These are phyloP conservation scores for Solanum medicagineum DNA, from an alignment of 257 asterid genomes.

Conservation along the genomic window DNA sequence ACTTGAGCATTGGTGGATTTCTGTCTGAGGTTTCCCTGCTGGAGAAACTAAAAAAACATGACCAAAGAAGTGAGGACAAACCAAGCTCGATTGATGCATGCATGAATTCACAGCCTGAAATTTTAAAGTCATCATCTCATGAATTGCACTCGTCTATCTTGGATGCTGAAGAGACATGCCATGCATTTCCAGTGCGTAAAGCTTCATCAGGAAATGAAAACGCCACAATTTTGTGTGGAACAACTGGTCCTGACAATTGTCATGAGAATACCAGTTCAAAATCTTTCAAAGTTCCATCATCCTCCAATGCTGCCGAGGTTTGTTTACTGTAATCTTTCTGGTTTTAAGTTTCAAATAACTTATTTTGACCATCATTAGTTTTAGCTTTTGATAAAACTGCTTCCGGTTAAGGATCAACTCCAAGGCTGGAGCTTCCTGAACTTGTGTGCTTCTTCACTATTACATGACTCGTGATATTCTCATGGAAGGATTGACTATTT, in stretches of 20 bases:
- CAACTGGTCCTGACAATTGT: slow-evolving; percentile 9
- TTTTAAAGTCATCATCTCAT: slow-evolving; percentile 16
- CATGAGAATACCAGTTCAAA: slow-evolving; percentile 11
- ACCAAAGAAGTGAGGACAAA: slow-evolving; percentile 23
- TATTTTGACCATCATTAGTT: not conserved
- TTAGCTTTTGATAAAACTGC: not conserved
- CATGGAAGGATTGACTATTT: not conserved
- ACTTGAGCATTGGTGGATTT: slow-evolving; percentile 79
- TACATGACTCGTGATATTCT: not conserved
- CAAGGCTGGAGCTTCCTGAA: not conserved
- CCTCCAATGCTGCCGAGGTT: slow-evolving; percentile 22
- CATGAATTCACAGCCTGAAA: slow-evolving; percentile 16
- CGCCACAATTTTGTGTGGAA: slow-evolving; percentile 6
- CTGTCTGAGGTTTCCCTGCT: slow-evolving; percentile 58
- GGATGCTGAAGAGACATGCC: slow-evolving; percentile 97
- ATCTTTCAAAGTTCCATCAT: not conserved
- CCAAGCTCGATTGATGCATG: slow-evolving; percentile 35
- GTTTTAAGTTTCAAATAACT: not conserved
- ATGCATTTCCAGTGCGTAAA: slow-evolving; percentile 53
- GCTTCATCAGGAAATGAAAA: slow-evolving; percentile 24
- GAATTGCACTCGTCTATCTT: slow-evolving; percentile 51
- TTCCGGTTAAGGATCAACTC: not conserved
- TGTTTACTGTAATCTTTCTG: slow-evolving; percentile 3
- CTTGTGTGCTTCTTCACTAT: not conserved
- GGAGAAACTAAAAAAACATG: slow-evolving; percentile 20